Conservation (phyloP, 495 filamentous ascomycete species). For the Hypomontagnella monticulosa region DNA sequence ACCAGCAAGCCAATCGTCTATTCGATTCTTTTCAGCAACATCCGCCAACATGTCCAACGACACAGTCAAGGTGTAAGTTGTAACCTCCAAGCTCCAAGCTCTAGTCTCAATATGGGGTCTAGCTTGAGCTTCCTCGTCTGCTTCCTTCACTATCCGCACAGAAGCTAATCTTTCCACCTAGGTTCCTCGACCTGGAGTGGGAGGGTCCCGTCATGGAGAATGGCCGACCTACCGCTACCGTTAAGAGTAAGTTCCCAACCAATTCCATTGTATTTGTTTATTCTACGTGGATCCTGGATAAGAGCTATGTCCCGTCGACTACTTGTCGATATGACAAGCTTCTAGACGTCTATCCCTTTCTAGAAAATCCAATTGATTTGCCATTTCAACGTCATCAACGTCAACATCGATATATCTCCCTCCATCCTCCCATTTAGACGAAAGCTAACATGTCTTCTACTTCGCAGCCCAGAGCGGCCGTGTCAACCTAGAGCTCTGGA, state of each 20-base stretch:
- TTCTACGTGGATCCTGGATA: background rate
- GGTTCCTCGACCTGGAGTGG: conserved; percentile 62
- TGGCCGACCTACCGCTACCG: conserved; percentile 64
- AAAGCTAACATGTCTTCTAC: conserved; percentile 33
- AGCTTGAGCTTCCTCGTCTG: no score
- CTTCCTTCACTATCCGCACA: conserved; percentile 38
- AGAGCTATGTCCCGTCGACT: conserved; percentile 6
- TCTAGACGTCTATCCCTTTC: background rate
- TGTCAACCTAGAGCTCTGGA: conserved; percentile 91
- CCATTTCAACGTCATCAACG: no score
- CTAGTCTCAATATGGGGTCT: no score
- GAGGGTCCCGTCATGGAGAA: conserved; percentile 70
- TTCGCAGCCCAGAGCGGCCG: conserved; percentile 76
- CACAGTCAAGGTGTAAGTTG: conserved; percentile 46
- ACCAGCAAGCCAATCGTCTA: conserved; percentile 29
- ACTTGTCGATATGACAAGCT: background rate
- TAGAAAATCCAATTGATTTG: conserved; percentile 18
- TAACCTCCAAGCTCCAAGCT: background rate
- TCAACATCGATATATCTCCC: no score
- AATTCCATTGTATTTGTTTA: conserved; percentile 18
- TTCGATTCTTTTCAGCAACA: conserved; percentile 69
- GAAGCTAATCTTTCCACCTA: conserved; percentile 45
- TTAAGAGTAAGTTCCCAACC: conserved; percentile 66
- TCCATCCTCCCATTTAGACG: no score
- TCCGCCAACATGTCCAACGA: conserved; percentile 72